Base-by-base conservation (phyloP, 768 basidiomycete species). In the Wakefieldia striispora region DNA sequence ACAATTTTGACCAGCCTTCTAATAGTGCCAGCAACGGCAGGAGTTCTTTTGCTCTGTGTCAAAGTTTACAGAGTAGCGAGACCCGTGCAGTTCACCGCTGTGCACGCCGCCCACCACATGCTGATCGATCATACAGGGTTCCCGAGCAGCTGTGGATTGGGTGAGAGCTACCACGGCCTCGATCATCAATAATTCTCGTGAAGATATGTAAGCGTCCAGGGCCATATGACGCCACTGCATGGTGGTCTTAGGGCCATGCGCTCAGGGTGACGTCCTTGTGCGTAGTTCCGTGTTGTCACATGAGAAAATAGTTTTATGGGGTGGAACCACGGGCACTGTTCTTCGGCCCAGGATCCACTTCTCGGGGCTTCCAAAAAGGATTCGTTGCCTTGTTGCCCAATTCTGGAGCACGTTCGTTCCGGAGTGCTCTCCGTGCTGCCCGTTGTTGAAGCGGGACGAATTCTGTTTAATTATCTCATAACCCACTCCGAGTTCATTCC, bases 181-280 rank as follows among this genome's bases (percentile, higher is more conserved):
- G 38, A 50, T 50, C 56, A 52, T 47, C 47, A n/a, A 21, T 39
- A 27, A 49, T 43, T 48, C 43, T 43, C 20, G 43, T 55, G n/a
- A 27, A 45, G 40, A 45, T 42, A 20, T 40, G 40, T 49, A 37
- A 44, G 13, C 38, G 5, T 35, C 43, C 48, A 53, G 60, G 48
- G 57, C 35, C 56, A 33, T 10, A 52, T 52, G 49, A 59, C 52
- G 63, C 63, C 54, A 52, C 63, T 54, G 55, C 57, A 33, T 62
- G 59, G 58, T 49, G 21, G 29, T 52, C 43, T 40, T 40, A 29
- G 40, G 6, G 45, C 40, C 48, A 44, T 53, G 45, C 45, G 27
- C 40, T 59, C 63, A 65, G 63, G 62, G 62, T 53, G 45, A 45
- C 47, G 48, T 39, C 37, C 44, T 39, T 42, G 51, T 62, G 59